A percentile compares a stretch with the other conserved stretches of the same genome.
Evolutionary conservation across 75 land plant genomes (phyloP).

Genomic region (Pinus taeda): DNA sequence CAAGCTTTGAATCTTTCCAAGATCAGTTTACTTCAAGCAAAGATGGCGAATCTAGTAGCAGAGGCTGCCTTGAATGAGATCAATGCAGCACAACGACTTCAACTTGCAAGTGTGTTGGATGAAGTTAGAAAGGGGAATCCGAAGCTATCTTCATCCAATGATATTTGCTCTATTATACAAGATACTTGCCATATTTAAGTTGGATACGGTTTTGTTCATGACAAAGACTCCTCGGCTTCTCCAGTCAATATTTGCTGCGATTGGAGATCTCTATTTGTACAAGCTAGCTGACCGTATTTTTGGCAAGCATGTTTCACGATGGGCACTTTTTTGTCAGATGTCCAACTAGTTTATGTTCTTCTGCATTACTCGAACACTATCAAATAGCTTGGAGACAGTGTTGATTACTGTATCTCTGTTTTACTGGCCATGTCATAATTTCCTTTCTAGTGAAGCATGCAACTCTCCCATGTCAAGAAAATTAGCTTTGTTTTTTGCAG

Average conservation of each 20-base stretch:
- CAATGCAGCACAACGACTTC: too few species aligned
- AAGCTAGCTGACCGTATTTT: constrained; percentile 63
- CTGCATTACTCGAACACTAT: constrained; percentile 82
- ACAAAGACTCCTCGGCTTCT: constrained; percentile 76
- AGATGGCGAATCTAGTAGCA: too few species aligned
- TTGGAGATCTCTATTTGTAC: constrained; percentile 92
- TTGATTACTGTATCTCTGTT: constrained; percentile 66
- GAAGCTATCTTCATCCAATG: constrained; percentile 94
- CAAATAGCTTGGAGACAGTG: constrained; percentile 90
- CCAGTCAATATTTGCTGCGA: constrained; percentile 79
- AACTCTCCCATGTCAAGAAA: constrained; percentile 51
- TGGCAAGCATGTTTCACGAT: constrained; percentile 59
- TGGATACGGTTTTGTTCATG: constrained; percentile 90
- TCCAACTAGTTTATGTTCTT: constrained; percentile 93
- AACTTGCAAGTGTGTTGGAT: too few species aligned
- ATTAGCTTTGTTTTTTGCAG: constrained; percentile 66
- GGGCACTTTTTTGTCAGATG: constrained; percentile 87
- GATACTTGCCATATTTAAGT: constrained; percentile 44
- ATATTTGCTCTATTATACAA: constrained; percentile 87
- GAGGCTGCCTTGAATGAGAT: too few species aligned
- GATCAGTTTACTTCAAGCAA: too few species aligned
- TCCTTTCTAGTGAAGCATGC: constrained; percentile 10
- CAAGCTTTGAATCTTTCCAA: too few species aligned
- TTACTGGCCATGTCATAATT: constrained; percentile 61
- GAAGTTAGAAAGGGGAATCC: constrained; percentile 72